Conservation (phyloP, 108 stramenopile genomes). For the Cyclostephanos invisitatus region DNA sequence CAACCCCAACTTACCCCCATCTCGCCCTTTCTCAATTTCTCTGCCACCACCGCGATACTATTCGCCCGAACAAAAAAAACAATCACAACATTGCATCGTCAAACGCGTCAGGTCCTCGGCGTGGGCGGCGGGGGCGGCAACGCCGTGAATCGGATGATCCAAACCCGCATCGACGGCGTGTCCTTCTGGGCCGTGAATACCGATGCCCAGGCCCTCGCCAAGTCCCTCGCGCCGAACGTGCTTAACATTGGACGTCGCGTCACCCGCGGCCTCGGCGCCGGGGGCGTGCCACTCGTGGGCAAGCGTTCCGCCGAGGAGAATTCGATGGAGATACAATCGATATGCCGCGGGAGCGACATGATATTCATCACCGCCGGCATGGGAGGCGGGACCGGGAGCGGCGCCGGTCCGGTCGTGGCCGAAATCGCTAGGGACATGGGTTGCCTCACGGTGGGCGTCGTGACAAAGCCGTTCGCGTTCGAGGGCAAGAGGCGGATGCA, state of each 20-base stretch:
- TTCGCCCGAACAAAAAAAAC: too few relatives aligned
- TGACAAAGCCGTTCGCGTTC: conserved; percentile 84
- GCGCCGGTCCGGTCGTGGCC: conserved; percentile 80
- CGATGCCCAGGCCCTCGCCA: conserved; percentile 63
- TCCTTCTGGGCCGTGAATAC: conserved; percentile 71
- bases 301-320: conserved; percentile 48
- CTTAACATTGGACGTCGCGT: conserved; percentile 54
- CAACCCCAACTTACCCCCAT: too few relatives aligned
- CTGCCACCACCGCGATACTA: too few relatives aligned
- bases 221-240: conserved; percentile 49
- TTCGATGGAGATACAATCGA: conserved; percentile 45
- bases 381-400: conserved; percentile 85
- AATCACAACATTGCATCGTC: too few relatives aligned
- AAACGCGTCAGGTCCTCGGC: conserved; percentile 65
- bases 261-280: conserved; percentile 67
- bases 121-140: conserved; percentile 79
- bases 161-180: conserved; percentile 51
- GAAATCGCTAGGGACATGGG: conserved; percentile 56
- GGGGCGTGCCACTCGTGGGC: conserved; percentile 60
- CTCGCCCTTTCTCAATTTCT: too few relatives aligned
- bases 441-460: conserved; percentile 80
- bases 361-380: conserved; percentile 85
- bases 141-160: conserved; percentile 52
- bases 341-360: conserved; percentile 65
- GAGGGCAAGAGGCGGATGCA: conserved; percentile 67